A percentile compares a stretch with the other conserved stretches of the same genome.
Conservation (phyloP, 192 early-diverging fungal genomes). For the Coemansia sp. region DNA sequence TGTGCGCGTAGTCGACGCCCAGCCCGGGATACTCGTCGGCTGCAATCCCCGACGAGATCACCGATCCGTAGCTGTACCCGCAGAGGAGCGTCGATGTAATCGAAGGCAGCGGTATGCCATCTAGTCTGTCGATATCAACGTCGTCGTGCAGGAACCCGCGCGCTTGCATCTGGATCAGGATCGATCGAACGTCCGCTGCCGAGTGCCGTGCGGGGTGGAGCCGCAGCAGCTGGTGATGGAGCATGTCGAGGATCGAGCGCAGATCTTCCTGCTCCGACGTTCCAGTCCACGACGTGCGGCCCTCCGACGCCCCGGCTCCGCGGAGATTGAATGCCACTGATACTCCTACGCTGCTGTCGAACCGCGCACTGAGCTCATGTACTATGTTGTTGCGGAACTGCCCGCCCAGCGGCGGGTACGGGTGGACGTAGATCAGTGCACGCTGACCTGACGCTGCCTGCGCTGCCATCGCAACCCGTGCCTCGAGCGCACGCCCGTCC, state of each 20-base stretch:
- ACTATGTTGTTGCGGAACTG: conserved; percentile 54
- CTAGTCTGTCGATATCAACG: conserved; percentile 19
- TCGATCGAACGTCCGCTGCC: conserved; percentile 18
- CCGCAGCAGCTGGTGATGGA: conserved; percentile 21
- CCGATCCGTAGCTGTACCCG: conserved; percentile 57
- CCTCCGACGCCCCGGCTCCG: conserved; percentile 55
- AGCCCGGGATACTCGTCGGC: conserved; percentile 42
- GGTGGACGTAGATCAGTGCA: conserved; percentile 46
- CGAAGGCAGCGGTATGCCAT: conserved; percentile 39
- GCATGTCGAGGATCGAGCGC: conserved; percentile 45
- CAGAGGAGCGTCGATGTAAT: conserved; percentile 37
- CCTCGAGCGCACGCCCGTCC: conserved; percentile 53
- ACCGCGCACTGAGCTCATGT: conserved; percentile 26
- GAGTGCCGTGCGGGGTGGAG: conserved; percentile 42
- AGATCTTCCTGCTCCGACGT: conserved; percentile 50
- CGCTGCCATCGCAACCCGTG: conserved; percentile 22
- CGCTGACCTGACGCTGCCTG: conserved; percentile 4
- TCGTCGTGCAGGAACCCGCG: conserved; percentile 27
- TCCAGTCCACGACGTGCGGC: conserved; percentile 57
- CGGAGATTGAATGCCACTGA: conserved; percentile 51
- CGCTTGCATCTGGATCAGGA: conserved; percentile 44
- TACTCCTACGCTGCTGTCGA: conserved; percentile 29
- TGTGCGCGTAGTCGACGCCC: conserved; percentile 47
- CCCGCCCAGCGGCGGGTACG: conserved; percentile 56
- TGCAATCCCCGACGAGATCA: conserved; percentile 33